Evolutionary conservation across 2,329 filamentous ascomycete species (phyloP).

Genomic region (Ceratocystis destructans): DNA sequence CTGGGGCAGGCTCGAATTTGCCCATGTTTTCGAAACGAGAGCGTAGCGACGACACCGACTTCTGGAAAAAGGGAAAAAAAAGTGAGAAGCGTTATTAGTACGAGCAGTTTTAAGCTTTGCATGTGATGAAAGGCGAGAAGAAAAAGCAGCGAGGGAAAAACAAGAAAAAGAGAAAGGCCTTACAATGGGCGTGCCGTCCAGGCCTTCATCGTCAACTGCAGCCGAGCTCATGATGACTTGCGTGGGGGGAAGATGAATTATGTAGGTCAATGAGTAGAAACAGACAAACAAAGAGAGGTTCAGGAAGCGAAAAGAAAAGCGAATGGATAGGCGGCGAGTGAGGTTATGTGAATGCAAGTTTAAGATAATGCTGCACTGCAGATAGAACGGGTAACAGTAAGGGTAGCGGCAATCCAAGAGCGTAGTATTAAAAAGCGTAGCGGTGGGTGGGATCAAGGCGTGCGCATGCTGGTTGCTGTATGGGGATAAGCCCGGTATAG

Average conservation of each 20-base stretch:
- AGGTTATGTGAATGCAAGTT: slow-evolving; percentile 13
- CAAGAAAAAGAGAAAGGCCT: slow-evolving; percentile 24
- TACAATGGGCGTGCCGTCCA: slow-evolving; percentile 66
- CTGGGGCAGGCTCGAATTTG: slow-evolving; percentile 30
- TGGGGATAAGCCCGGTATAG: not conserved
- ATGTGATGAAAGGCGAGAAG: not conserved
- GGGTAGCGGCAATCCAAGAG: not conserved
- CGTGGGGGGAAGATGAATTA: not conserved
- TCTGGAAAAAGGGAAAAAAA: slow-evolving; percentile 32
- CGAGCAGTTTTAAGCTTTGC: not conserved
- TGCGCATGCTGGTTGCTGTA: slow-evolving; percentile 1
- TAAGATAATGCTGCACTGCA: slow-evolving; percentile 12
- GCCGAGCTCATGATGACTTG: slow-evolving; percentile 17
- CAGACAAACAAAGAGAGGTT: not conserved
- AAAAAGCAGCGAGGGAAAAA: not conserved
- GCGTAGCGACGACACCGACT: slow-evolving; percentile 67
- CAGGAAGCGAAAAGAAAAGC: slow-evolving; percentile 2
- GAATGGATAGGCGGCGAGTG: not conserved
- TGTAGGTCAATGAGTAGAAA: not conserved
- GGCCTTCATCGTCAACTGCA: slow-evolving; percentile 36
- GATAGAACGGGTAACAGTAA: slow-evolving; percentile 1
- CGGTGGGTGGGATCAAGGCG: slow-evolving; percentile 3
- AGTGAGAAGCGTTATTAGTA: slow-evolving; percentile 29
- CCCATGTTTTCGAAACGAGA: slow-evolving; percentile 71
- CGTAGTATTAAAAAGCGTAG: not conserved